Conservation (phyloP, 1,284 basidiomycete species). For the Testicularia cyperi region DNA sequence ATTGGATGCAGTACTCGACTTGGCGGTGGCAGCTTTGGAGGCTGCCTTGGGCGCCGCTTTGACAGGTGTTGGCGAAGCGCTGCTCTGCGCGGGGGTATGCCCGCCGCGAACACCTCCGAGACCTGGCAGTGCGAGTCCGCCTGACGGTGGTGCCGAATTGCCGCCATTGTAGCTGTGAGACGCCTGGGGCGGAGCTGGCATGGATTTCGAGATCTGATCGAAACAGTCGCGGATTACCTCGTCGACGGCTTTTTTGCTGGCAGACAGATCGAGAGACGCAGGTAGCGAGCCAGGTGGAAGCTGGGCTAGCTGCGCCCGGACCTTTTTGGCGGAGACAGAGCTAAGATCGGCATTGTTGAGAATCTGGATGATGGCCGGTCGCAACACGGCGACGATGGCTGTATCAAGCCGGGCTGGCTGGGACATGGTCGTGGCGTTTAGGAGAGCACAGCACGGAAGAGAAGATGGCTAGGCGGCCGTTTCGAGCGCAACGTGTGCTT, state of each 20-base stretch:
- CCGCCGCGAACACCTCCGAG: conserved; percentile 43
- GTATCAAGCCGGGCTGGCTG: conserved; percentile 27
- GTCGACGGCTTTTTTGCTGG: conserved; percentile 51
- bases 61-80: too few species aligned
- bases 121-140: conserved; percentile 46
- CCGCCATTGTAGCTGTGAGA: conserved; percentile 14
- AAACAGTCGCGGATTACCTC: conserved; percentile 52
- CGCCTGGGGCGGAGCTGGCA: conserved; percentile 32
- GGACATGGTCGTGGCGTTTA: conserved; percentile 17
- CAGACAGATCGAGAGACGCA: conserved; percentile 37
- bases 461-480: background rate
- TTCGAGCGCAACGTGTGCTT: too few species aligned
- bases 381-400: conserved; percentile 33
- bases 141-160: conserved; percentile 22
- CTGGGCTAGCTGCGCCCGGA: conserved; percentile 42
- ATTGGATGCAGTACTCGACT: conserved; percentile 20
- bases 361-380: conserved; percentile 50
- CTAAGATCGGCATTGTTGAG: conserved; percentile 51
- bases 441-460: background rate
- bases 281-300: conserved; percentile 42
- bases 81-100: conserved; percentile 15
- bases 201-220: conserved; percentile 41
- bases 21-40: conserved; percentile 19
- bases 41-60: conserved; percentile 2
- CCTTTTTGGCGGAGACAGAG: conserved; percentile 51